Conservation (phyloP, 1,139 yeast genomes). For the Yarrowia galli region DNA sequence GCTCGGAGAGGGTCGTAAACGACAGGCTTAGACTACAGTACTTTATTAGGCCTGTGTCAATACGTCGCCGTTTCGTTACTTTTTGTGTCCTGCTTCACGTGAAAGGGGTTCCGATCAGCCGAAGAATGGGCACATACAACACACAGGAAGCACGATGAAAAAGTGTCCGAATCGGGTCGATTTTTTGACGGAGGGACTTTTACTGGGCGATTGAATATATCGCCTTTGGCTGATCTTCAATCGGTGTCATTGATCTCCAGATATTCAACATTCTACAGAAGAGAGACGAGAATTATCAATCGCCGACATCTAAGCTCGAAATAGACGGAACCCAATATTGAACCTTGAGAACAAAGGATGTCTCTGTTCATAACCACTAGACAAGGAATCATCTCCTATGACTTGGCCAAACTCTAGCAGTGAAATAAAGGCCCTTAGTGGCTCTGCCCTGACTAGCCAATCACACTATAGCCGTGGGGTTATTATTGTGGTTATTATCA, state of each 20-base stretch:
- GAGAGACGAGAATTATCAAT: slow-evolving; percentile 3
- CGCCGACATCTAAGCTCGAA: not conserved
- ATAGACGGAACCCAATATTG: too few relatives aligned
- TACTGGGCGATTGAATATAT: not conserved
- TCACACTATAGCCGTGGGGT: not conserved
- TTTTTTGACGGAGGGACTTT: too few relatives aligned
- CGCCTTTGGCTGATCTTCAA: not conserved
- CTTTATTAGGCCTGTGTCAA: not conserved
- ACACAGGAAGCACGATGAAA: not conserved
- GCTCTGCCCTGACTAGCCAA: slow-evolving; percentile 16
- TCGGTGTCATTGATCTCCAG: not conserved
- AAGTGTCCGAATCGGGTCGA: not conserved
- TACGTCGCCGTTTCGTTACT: not conserved
- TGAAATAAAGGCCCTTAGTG: not conserved
- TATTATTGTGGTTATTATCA: not conserved
- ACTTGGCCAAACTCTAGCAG: not conserved
- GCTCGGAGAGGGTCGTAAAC: not conserved
- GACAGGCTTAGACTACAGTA: not conserved
- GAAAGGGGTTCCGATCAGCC: slow-evolving; percentile 6
- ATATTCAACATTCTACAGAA: too few relatives aligned
- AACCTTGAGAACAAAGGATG: not conserved
- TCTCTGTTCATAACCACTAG: not conserved
- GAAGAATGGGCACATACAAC: not conserved
- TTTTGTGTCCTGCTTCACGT: not conserved
- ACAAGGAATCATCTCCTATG: not conserved